Evolutionary conservation across 768 basidiomycete species (phyloP), one percentile per base, ranked within the genome.

Genomic region (Harrya chromipes): DNA sequence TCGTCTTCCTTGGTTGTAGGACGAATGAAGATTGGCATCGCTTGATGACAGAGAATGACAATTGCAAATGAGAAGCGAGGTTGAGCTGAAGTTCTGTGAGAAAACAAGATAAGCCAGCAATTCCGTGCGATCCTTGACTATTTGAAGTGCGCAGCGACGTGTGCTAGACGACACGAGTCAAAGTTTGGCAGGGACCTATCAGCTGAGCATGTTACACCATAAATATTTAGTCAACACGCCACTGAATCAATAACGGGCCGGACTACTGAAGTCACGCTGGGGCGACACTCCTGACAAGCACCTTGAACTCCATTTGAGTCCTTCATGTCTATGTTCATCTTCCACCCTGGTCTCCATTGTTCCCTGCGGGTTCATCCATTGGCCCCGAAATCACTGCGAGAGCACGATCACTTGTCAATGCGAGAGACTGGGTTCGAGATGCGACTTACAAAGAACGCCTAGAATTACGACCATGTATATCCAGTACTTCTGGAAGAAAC

Each of bases 401-500:
- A 42, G 33, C 19, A 12, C 31, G 39, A 26, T 40, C 23, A 50
- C 7, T 10, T 12, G 26, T 43, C 24, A 42, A 27, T 11, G 14
- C 9, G 33, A 26, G 53, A 24, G 14, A 29, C 42, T 8, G 16
- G 20, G 21, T 13, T 26, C 4, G 36, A 20, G 23, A 43, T 4
- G 19, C 12, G 46, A 78, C 84, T 67, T 61, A 88, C 85, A 46
- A 16, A 87, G 60, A 38, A 82, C 78, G 16, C 86, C 61, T 10
- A 85, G 65, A 38, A 80, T 65, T 4, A 82, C 75, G 36, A 76
- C 70, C 33, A 90, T 78, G 59, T 92, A 93, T 67, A 93, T 74
- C 93, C 93, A 94, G 67, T 94, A 94, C 65, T 93, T 94, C 61
- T 90, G 87, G 36, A 93, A 49, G 67, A 94, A 90, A 11, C 82